Evolutionary conservation across 306 rosid species (phyloP).

Genomic region (Luffa acutangula): DNA sequence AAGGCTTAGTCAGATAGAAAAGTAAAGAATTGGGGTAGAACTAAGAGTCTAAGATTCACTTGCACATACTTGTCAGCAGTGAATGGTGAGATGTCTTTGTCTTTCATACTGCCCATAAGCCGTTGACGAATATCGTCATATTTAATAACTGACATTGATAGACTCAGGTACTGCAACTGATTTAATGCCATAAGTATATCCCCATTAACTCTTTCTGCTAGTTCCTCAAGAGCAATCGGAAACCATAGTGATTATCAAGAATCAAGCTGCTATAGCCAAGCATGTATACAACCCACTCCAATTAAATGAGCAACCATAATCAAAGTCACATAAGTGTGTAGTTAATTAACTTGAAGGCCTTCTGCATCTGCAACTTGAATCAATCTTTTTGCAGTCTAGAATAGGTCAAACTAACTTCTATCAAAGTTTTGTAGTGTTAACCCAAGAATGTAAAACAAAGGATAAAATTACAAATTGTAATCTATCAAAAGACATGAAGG

Average conservation of each 20-base stretch:
- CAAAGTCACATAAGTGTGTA: constrained; percentile 16
- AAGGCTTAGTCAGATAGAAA: background rate
- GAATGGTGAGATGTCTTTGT: constrained; percentile 94
- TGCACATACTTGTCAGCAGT: constrained; percentile 76
- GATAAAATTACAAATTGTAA: background rate
- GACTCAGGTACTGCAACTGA: constrained; percentile 90
- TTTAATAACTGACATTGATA: constrained; percentile 70
- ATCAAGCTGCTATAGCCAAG: background rate
- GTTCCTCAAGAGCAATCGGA: constrained; percentile 90
- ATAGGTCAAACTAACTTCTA: constrained; percentile 18
- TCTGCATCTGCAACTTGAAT: constrained; percentile 69
- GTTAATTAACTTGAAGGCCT: constrained; percentile 84
- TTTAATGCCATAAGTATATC: constrained; percentile 96
- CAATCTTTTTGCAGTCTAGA: constrained; percentile 86
- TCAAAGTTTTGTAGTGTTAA: background rate
- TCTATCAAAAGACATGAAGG: background rate
- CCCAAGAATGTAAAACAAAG: background rate
- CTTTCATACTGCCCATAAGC: constrained; percentile 58
- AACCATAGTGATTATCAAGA: background rate
- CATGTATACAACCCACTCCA: background rate
- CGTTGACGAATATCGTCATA: constrained; percentile 81
- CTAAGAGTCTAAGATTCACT: background rate
- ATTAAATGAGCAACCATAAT: background rate
- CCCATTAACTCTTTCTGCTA: constrained; percentile 88
- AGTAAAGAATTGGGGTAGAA: background rate